Base-by-base conservation (phyloP, 2,329 filamentous ascomycete species). In the Trichoderma sp. region DNA sequence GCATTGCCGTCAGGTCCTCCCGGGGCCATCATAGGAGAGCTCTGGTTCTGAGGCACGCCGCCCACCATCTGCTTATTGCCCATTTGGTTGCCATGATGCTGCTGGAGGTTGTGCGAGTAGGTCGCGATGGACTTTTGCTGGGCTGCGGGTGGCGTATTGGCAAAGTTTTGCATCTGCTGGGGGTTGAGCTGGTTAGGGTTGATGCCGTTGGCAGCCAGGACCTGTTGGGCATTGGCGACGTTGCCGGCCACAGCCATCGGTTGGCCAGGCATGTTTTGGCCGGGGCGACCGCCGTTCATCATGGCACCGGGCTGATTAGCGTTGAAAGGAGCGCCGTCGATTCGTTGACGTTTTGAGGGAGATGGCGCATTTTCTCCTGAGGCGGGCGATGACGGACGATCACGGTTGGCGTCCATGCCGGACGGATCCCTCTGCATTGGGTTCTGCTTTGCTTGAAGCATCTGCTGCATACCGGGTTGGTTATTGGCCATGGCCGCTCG, bases 391-490 rank as follows among this genome's bases (percentile, higher is more conserved):
- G 91, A 89, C 33, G 93, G 91, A 70, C 94, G 89, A 72, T 91
- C 89, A 70, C 91, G 92, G 80, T 91, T 93, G 79, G 91, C 91
- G 75, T 97, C 93, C 87, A 96, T 93, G 72, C 91, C 90, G 19
- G 93, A 95, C 66, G 92, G 92, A 75, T 97, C 93, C 70, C 93
- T 87, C 78, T 95, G 92, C 92, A 97, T 96, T 78, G 92, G 89
- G 69, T 90, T 89, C 76, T 92, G 89, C 81, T 94, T 90, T 79
- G 88, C 87, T 74, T 92, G 88, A 58, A 89, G 88, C 84, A 95
- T 89, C 78, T 92, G 88, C 78, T 92, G 88, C 84, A 95, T 89
- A 78, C 92, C 89, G 47, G 89, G 89, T 76, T 90, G 88, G 75
- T 91, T 93, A 79, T 94, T 95, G 62, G 91, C 91, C 84, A 94